A percentile compares a stretch with the other conserved stretches of the same genome.
Conservation (phyloP, 306 rosid species). For the Malus asiatica region DNA sequence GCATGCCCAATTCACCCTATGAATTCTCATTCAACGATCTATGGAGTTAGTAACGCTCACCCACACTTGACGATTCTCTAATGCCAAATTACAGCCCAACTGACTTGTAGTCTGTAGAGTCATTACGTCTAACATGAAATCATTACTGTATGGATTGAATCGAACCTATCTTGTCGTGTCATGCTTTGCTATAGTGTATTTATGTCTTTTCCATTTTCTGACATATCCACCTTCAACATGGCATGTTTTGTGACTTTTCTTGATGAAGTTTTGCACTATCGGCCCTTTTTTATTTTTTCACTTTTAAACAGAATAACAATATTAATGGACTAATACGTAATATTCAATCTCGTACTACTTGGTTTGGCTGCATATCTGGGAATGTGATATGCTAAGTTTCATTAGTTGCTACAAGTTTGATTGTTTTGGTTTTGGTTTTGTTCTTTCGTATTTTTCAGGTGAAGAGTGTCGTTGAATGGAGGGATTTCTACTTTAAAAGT, state of each 20-base stretch:
- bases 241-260: neutral
- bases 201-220: neutral
- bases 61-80: neutral
- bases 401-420: neutral
- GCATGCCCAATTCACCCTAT: neutral
- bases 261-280: neutral
- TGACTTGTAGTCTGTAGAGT: neutral
- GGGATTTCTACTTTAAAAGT: constrained; percentile 66
- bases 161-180: neutral
- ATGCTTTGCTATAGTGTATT: neutral
- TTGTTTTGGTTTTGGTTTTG: neutral
- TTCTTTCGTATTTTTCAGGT: constrained; percentile 39
- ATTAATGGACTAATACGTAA: neutral
- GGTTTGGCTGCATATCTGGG: neutral
- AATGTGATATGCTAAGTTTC: neutral
- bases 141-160: neutral
- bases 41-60: neutral
- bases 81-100: neutral
- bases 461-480: constrained; percentile 89
- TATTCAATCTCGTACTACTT: neutral
- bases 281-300: neutral
- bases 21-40: neutral
- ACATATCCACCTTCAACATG: neutral
- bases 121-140: neutral
- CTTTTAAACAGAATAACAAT: neutral